These are phyloP conservation scores for Coriaria nepalensis DNA, from an alignment of 306 rosid genomes.

Conservation along the genomic window DNA sequence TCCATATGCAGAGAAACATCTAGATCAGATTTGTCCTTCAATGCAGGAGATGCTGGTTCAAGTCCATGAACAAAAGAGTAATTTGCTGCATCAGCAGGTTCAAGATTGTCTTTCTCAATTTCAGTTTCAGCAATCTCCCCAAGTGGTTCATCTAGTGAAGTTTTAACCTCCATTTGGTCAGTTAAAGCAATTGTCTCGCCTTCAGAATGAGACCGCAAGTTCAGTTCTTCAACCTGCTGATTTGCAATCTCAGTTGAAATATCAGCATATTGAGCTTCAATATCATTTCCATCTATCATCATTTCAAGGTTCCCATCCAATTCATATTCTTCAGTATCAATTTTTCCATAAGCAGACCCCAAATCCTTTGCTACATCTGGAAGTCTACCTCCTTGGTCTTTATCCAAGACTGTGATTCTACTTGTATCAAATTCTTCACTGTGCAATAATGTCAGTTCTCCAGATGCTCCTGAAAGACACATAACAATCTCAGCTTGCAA, in stretches of 20 bases:
- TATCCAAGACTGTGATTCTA: constrained; percentile 37
- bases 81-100: constrained; percentile 28
- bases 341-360: constrained; percentile 29
- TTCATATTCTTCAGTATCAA: constrained; percentile 28
- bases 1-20: constrained; percentile 33
- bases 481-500: constrained; percentile 16
- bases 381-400: constrained; percentile 24
- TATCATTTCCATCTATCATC: constrained; percentile 25
- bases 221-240: constrained; percentile 23
- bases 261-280: constrained; percentile 30
- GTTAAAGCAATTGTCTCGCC: constrained; percentile 14
- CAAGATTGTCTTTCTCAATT: constrained; percentile 23
- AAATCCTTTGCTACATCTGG: constrained; percentile 32
- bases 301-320: constrained; percentile 20
- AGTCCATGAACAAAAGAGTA: constrained; percentile 23
- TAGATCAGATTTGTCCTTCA: constrained; percentile 33
- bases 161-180: constrained; percentile 17
- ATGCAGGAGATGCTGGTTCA: constrained; percentile 24
- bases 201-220: constrained; percentile 25
- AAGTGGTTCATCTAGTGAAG: constrained; percentile 24
- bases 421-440: constrained; percentile 42
- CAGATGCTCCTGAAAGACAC: constrained; percentile 53
- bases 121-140: constrained; percentile 28
- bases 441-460: constrained; percentile 41
- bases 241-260: constrained; percentile 20